Evolutionary conservation across 345 rosid species (phyloP).

Genomic region (Populus euphratica): DNA sequence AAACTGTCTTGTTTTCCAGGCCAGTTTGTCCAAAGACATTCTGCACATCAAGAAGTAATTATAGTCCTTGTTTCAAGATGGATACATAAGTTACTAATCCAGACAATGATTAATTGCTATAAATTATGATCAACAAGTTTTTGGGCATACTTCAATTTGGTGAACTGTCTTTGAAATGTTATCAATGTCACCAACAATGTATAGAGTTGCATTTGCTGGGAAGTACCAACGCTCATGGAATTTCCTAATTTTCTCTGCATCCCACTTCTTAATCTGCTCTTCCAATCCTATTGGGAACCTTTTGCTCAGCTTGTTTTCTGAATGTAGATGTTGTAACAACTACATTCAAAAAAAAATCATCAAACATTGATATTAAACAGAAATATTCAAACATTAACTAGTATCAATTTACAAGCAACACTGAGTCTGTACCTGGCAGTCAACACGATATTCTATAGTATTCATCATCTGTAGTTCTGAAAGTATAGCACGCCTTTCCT

Average conservation of each 20-base stretch:
- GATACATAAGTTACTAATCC: background rate
- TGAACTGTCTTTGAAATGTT: slow-evolving; percentile 60
- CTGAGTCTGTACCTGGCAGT: slow-evolving; percentile 74
- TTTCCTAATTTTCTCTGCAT: slow-evolving; percentile 94
- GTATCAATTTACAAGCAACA: slow-evolving; percentile 18
- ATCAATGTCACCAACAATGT: slow-evolving; percentile 91
- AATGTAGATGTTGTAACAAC: slow-evolving; percentile 94
- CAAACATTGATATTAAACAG: background rate
- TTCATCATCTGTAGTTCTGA: slow-evolving; percentile 99
- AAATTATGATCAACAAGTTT: slow-evolving; percentile 13
- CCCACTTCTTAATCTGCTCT: slow-evolving; percentile 99
- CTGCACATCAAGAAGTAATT: slow-evolving; percentile 42
- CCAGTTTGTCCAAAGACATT: slow-evolving; percentile 71
- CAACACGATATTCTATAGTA: slow-evolving; percentile 98
- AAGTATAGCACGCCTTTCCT: slow-evolving; percentile 98
- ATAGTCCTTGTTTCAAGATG: slow-evolving; percentile 1
- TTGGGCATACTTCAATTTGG: slow-evolving; percentile 71
- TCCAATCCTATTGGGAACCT: slow-evolving; percentile 98
- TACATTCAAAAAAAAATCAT: slow-evolving; percentile 31
- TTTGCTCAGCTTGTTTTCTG: slow-evolving; percentile 95
- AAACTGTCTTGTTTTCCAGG: slow-evolving; percentile 49
- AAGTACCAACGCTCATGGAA: slow-evolving; percentile 99
- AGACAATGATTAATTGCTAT: background rate
- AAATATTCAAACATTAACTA: slow-evolving; percentile 15
- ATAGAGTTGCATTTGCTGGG: slow-evolving; percentile 93